These are phyloP conservation scores for Chiua virens DNA, from an alignment of 768 basidiomycete species.

Conservation along the genomic window DNA sequence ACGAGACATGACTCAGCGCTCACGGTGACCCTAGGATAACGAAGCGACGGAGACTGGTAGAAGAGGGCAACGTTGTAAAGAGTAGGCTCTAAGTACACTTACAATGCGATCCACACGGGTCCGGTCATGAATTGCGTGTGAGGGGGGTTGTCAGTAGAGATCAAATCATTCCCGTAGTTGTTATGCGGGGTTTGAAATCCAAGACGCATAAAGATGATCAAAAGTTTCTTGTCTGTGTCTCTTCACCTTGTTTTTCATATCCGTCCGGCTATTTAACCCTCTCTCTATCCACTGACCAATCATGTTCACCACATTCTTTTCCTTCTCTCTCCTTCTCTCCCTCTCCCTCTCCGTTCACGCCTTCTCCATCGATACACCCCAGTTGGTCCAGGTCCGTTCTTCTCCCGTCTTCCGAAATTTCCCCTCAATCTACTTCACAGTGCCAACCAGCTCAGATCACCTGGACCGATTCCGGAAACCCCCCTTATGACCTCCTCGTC, in stretches of 20 bases:
- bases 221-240: not conserved
- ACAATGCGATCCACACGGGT: not conserved
- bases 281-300: conserved; percentile 18
- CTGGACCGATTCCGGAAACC: conserved; percentile 44
- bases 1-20: not conserved
- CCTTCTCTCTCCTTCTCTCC: conserved; percentile 62
- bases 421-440: conserved; percentile 33
- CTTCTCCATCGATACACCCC: conserved; percentile 53
- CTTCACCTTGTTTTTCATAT: conserved; percentile 12
- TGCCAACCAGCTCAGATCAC: conserved; percentile 50
- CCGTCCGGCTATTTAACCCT: conserved; percentile 14
- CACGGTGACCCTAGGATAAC: conserved; percentile 25
- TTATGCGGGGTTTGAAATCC: conserved; percentile 24
- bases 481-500: conserved; percentile 60
- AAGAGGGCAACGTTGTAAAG: conserved; percentile 22
- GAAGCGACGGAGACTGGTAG: conserved; percentile 32
- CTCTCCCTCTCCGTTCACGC: conserved; percentile 51
- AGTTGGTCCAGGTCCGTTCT: conserved; percentile 48
- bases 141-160: not conserved
- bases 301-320: conserved; percentile 84
- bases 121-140: not conserved
- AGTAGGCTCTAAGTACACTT: conserved; percentile 24
- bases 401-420: not conserved
- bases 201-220: conserved; percentile 4
- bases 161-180: conserved; percentile 1